Evolutionary conservation across 2,329 filamentous ascomycete species (phyloP).

Genomic region (Calonectria ilicicola): DNA sequence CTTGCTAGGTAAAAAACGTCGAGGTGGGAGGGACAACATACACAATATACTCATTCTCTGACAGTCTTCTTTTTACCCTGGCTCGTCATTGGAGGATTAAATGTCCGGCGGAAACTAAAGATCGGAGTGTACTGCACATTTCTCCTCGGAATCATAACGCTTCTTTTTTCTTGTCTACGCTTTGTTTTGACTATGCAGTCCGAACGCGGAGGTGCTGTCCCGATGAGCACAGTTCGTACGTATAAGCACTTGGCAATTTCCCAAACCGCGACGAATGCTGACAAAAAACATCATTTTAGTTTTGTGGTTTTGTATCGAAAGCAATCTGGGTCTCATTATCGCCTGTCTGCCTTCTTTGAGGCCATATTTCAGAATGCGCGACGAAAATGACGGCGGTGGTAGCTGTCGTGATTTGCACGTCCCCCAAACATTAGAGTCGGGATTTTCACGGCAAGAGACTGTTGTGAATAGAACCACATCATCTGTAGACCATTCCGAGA

Average conservation of each 20-base stretch:
- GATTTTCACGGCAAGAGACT: background rate
- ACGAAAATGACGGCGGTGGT: background rate
- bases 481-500: background rate
- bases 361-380: conserved; percentile 25
- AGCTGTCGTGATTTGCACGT: background rate
- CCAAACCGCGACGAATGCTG: background rate
- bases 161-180: conserved; percentile 30
- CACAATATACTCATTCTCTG: too few species aligned
- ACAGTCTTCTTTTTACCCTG: conserved; percentile 16
- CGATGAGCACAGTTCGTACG: conserved; percentile 32
- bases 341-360: conserved; percentile 35
- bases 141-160: conserved; percentile 30
- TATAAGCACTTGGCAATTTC: background rate
- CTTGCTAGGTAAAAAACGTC: background rate
- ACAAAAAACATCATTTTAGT: background rate
- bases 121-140: conserved; percentile 34
- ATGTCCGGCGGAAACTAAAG: conserved; percentile 28
- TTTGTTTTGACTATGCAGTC: conserved; percentile 27
- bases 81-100: conserved; percentile 19
- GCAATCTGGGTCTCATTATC: conserved; percentile 29
- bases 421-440: background rate
- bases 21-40: too few species aligned
- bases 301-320: conserved; percentile 31
- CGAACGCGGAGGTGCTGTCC: background rate
- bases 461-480: background rate